Base-by-base conservation (phyloP, 1,139 yeast genomes). In the Geotrichum bryndzae region DNA sequence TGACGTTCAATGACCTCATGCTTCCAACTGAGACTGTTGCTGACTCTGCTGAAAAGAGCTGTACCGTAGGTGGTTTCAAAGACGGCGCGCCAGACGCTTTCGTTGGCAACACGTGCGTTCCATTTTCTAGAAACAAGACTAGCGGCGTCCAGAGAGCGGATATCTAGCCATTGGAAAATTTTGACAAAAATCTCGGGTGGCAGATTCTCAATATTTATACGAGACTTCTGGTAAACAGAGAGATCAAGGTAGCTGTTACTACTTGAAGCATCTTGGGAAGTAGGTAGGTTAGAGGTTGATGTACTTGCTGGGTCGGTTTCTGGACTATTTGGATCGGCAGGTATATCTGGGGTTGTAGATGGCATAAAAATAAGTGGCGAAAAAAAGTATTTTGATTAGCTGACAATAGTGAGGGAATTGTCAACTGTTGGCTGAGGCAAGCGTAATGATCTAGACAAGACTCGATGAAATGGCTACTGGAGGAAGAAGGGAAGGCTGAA, bases 131-230 rank as follows among this genome's bases (percentile, higher is more conserved):
- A 73, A 13, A 75, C 78, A 22, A 69, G 65, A 29, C 72, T 68
- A 8, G 70, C 70, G 11, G 64, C 65, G 59, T 73, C 77, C 54
- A 76, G 66, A 51, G 72, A 70, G 4, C 62, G 66, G 15, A 73
- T 70, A 29, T 69, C 68, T 41, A 74, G 68, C 57, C 67, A 66
- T 53, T 70, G 64, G 63, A 74, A 72, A 53, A 73, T 65, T 51
- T 66, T 66, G 35, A 68, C 67, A 64, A 74, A 74, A 68, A 81
- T 78, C 77, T 73, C 76, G n/a, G 67, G 68, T 0, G 78, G 76
- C 29, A 75, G 69, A 25, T 31, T 13, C 51, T 54, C 57, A 38
- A 51, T 33, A 8, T 27, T 35, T 51, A 56, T 27, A 22, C 53
- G 46, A 33, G 61, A 57, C 18, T 10, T 51, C 52, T 55, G 58